Evolutionary conservation across 129 eudicot genomes (phyloP).

Genomic region (Tagetes patula): DNA sequence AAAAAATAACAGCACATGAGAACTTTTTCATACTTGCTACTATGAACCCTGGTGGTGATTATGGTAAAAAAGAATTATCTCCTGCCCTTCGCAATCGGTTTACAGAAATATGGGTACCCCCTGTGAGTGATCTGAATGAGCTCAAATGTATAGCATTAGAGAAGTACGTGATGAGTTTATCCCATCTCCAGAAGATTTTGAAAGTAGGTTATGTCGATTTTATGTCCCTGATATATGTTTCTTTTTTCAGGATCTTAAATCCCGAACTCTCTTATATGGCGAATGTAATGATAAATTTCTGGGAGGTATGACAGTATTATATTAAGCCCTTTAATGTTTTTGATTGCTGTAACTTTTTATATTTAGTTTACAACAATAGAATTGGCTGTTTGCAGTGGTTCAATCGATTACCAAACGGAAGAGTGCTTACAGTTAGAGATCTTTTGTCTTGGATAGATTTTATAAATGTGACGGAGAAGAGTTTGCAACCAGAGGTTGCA

Average conservation of each 20-base stretch:
- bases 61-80: slow-evolving; percentile 92
- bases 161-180: slow-evolving; percentile 42
- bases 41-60: slow-evolving; percentile 99
- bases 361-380: not conserved
- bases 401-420: slow-evolving; percentile 66
- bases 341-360: not conserved
- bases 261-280: slow-evolving; percentile 48
- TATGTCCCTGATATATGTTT: slow-evolving; percentile 3
- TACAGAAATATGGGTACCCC: slow-evolving; percentile 98
- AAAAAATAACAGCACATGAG: slow-evolving; percentile 75
- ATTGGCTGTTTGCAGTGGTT: slow-evolving; percentile 71
- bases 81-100: slow-evolving; percentile 97
- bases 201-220: not conserved
- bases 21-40: slow-evolving; percentile 93
- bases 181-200: not conserved
- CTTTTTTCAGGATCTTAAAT: slow-evolving; percentile 49
- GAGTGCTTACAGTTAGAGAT: slow-evolving; percentile 86
- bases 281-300: slow-evolving; percentile 63
- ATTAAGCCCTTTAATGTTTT: not conserved
- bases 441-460: slow-evolving; percentile 92
- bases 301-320: slow-evolving; percentile 57
- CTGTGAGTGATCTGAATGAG: slow-evolving; percentile 68
- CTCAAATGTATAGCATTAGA: slow-evolving; percentile 67
- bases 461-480: slow-evolving; percentile 49
- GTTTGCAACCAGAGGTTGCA: slow-evolving; percentile 58